Conservation (phyloP, 345 rosid genomes). For the Camelina laxa region DNA sequence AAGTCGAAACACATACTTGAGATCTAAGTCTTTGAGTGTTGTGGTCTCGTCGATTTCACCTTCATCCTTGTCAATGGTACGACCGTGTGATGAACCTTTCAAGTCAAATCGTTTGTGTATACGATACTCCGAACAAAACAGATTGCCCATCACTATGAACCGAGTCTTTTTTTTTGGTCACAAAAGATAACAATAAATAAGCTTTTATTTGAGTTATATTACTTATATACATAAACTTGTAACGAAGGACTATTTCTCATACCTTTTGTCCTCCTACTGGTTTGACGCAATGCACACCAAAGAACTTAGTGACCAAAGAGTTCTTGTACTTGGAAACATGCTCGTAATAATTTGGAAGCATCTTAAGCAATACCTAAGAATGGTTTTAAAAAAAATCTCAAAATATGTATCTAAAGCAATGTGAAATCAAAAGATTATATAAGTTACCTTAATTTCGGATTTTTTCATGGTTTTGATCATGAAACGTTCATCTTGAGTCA, state of each 20-base stretch:
- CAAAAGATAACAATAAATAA: background rate
- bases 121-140: conserved; percentile 65
- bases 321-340: conserved; percentile 70
- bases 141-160: conserved; percentile 72
- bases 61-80: conserved; percentile 58
- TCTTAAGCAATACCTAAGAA: conserved; percentile 63
- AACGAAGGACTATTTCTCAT: background rate
- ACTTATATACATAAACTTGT: background rate
- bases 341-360: conserved; percentile 66
- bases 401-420: background rate
- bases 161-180: conserved; percentile 49
- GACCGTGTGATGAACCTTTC: conserved; percentile 80
- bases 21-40: conserved; percentile 79
- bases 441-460: conserved; percentile 67
- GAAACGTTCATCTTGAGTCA: conserved; percentile 70
- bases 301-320: conserved; percentile 70
- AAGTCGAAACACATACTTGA: conserved; percentile 59
- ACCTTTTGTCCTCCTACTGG: conserved; percentile 72
- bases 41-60: conserved; percentile 65
- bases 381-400: conserved; percentile 17
- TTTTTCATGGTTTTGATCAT: conserved; percentile 83
- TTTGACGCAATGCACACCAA: conserved; percentile 76
- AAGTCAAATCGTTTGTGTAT: conserved; percentile 72
- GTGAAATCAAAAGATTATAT: conserved; percentile 20
- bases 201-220: background rate